A percentile compares a stretch with the other conserved stretches of the same genome.
These are phyloP conservation scores for Knufia petricola DNA, from an alignment of 2,329 filamentous ascomycete genomes.

Conservation along the genomic window DNA sequence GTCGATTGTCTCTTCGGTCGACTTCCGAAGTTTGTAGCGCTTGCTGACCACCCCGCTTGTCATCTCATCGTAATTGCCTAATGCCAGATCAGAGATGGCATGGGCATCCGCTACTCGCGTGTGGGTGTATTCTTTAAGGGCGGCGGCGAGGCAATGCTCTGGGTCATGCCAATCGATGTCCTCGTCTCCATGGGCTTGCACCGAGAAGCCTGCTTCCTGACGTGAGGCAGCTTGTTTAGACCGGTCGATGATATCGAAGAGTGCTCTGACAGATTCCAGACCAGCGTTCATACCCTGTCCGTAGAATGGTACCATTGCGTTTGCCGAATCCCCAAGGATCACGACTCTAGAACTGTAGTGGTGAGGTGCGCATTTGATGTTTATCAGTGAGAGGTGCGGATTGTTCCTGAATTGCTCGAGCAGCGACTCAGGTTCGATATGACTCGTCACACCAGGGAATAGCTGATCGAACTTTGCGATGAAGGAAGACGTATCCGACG, in stretches of 20 bases:
- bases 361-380: constrained; percentile 83
- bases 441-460: constrained; percentile 70
- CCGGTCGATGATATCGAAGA: constrained; percentile 69
- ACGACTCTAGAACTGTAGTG: constrained; percentile 69
- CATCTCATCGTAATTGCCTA: constrained; percentile 93
- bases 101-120: constrained; percentile 69
- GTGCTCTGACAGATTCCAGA: constrained; percentile 80
- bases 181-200: constrained; percentile 22
- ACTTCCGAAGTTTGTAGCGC: constrained; percentile 71
- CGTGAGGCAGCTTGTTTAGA: constrained; percentile 32
- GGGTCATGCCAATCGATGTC: constrained; percentile 15
- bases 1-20: constrained; percentile 72
- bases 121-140: constrained; percentile 65
- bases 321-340: constrained; percentile 85
- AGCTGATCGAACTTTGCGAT: constrained; percentile 78
- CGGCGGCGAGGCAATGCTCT: constrained; percentile 24
- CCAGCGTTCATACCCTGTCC: constrained; percentile 97
- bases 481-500: constrained; percentile 50
- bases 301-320: constrained; percentile 98
- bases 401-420: constrained; percentile 67
- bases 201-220: constrained; percentile 32
- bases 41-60: constrained; percentile 69
- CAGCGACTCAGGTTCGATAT: constrained; percentile 54
- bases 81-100: constrained; percentile 83
- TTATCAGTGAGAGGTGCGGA: constrained; percentile 85